Conservation (phyloP, 2,329 filamentous ascomycete genomes). For the Botrytis fabae region DNA sequence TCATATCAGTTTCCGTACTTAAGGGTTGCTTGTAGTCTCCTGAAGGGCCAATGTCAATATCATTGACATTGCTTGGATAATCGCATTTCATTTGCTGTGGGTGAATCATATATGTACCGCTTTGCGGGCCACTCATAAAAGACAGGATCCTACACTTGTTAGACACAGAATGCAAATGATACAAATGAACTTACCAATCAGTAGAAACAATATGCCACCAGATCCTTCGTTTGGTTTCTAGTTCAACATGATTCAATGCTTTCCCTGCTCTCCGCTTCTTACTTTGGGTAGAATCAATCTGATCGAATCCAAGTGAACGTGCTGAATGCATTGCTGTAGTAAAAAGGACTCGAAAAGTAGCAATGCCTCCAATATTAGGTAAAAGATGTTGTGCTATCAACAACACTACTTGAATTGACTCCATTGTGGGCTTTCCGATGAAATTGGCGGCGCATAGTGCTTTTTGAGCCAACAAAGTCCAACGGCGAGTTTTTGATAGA, state of each 20-base stretch:
- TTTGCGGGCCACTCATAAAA: constrained; percentile 41
- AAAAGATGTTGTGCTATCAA: constrained; percentile 42
- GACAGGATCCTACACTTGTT: constrained; percentile 39
- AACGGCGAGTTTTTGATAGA: constrained; percentile 22
- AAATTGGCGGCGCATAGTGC: constrained; percentile 36
- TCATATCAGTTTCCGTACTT: constrained; percentile 41
- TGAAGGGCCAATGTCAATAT: constrained; percentile 39
- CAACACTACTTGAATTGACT: constrained; percentile 43
- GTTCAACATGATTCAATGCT: constrained; percentile 34
- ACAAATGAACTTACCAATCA: constrained; percentile 41
- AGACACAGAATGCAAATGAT: neutral
- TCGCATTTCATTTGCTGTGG: constrained; percentile 44
- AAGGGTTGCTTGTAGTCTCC: constrained; percentile 25
- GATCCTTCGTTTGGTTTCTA: constrained; percentile 43
- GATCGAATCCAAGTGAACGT: constrained; percentile 30
- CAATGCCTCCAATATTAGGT: constrained; percentile 43
- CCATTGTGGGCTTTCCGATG: constrained; percentile 37
- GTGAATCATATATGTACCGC: constrained; percentile 44
- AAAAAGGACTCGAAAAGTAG: constrained; percentile 41
- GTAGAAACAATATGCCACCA: constrained; percentile 46
- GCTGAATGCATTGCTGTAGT: constrained; percentile 38
- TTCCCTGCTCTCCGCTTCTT: constrained; percentile 30
- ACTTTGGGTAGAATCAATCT: constrained; percentile 30
- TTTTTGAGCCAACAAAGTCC: constrained; percentile 29
- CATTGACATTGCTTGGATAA: constrained; percentile 43